These are phyloP conservation scores for Phaeomoniella chlamydospora DNA, from an alignment of 2,329 filamentous ascomycete genomes.

Conservation along the genomic window DNA sequence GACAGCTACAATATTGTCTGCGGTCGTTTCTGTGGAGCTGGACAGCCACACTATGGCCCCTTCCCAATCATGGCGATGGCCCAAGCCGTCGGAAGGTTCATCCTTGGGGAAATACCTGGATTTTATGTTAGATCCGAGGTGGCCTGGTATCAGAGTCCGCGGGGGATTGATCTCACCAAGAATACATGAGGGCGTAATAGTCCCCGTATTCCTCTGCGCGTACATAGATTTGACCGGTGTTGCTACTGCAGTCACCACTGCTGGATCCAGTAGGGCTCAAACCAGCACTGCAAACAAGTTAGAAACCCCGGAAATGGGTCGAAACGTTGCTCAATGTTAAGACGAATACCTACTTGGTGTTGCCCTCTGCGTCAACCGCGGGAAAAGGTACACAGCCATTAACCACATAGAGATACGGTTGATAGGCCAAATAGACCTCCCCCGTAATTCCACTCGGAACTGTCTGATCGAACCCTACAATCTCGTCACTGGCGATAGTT, in stretches of 20 bases:
- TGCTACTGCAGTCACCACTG: slow-evolving; percentile 25
- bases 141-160: no score
- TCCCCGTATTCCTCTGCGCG: slow-evolving; percentile 25
- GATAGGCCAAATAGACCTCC: slow-evolving; percentile 37
- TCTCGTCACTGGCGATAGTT: slow-evolving; percentile 27
- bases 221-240: slow-evolving; percentile 36
- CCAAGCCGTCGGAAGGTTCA: slow-evolving; percentile 25
- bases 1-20: slow-evolving; percentile 30
- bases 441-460: slow-evolving; percentile 34
- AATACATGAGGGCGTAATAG: slow-evolving; percentile 35
- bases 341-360: slow-evolving; percentile 38
- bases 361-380: slow-evolving; percentile 41
- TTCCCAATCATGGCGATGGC: slow-evolving; percentile 43
- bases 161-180: slow-evolving; percentile 31
- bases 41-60: slow-evolving; percentile 38
- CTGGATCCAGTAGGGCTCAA: slow-evolving; percentile 24
- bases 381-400: slow-evolving; percentile 51
- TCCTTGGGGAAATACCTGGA: slow-evolving; percentile 31
- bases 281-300: no score
- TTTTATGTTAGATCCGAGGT: no score
- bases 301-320: no score
- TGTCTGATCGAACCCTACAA: slow-evolving; percentile 40
- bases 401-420: slow-evolving; percentile 39
- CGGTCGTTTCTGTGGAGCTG: slow-evolving; percentile 17
- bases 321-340: no score